Percentiles rank a stretch among this genome's conserved stretches.
Conservation (phyloP, 164 flowering plant species). For the Warburgia ugandensis region DNA sequence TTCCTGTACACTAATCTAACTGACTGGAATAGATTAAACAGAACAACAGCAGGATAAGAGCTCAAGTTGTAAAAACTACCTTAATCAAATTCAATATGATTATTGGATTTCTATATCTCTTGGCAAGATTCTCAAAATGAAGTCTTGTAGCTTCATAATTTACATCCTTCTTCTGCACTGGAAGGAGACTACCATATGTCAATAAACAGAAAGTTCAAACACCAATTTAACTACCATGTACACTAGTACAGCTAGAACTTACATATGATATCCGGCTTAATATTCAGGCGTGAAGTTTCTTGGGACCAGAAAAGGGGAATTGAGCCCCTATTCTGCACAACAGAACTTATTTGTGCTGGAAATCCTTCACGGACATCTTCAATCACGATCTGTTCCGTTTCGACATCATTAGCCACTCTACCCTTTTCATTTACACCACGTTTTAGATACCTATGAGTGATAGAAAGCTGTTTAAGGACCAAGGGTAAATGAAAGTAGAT, state of each 20-base stretch:
- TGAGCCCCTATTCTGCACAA: constrained; percentile 92
- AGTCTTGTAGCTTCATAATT: constrained; percentile 75
- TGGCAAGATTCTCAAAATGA: constrained; percentile 86
- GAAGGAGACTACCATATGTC: constrained; percentile 14
- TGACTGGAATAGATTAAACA: not conserved
- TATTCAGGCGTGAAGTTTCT: constrained; percentile 80
- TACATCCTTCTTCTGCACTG: constrained; percentile 77
- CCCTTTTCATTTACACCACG: constrained; percentile 98
- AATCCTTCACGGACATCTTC: constrained; percentile 63
- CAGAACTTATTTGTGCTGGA: constrained; percentile 64
- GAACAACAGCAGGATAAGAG: not conserved
- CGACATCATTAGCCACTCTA: constrained; percentile 97
- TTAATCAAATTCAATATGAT: constrained; percentile 84
- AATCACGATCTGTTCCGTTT: constrained; percentile 91
- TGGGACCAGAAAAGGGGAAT: constrained; percentile 99
- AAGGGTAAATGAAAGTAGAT: constrained; percentile 1
- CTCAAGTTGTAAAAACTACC: constrained; percentile 30
- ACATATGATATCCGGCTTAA: constrained; percentile 86
- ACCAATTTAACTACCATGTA: not conserved
- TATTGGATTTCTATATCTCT: constrained; percentile 91
- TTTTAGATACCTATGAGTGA: constrained; percentile 58
- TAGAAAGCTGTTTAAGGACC: not conserved
- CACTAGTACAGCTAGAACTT: constrained; percentile 14
- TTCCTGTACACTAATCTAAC: no score
- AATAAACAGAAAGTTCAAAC: not conserved